Base-by-base conservation (phyloP, 371 early-diverging fungal genomes). In the Lichtheimia ramosa region DNA sequence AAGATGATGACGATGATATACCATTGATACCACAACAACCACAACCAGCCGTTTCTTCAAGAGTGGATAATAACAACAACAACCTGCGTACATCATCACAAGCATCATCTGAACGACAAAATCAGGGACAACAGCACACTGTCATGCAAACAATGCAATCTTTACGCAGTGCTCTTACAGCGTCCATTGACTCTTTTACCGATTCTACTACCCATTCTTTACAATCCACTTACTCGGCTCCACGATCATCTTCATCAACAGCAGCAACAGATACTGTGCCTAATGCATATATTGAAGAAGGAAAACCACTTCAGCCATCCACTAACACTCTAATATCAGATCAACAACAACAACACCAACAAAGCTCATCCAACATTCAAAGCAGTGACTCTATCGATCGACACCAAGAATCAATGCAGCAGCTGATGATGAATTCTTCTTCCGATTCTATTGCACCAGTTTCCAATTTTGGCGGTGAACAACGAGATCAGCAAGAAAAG, bases 1-100 rank as follows among this genome's bases (percentile, higher is more conserved):
- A 68, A 34, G 43, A 27, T 8, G 56, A 54, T 12, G 59, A 23
- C 4, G 58, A 46, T 28, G 18, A 61, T 20, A 42, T 21, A n/a
- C 52, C 51, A 20, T 39, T 56, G n/a, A 27, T n/a, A 15, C 18
- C 51, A 5, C 49, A 46, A 25, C 20, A 14, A 48, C 58, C 8
- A 51, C 40, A 5, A 48, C 43, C 20, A 15, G 28, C 1, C n/a
- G 21, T 21, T 21, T 16, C 46, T 4, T 21, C 46, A 4, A 46
- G 16, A 5, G 6, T 5, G 10, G 46, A 46, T 18, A 21, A 46
- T 21, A 46, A 46, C 10, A n/a, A 16, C 5, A 20, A n/a, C 5
- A 46, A n/a, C 15, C 46, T 7, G n/a, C 18, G 21, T 18, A 16
- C 46, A 18, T 34, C 34, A 34, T 34, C 10, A 5, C 5, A 34